Conservation (phyloP, 768 basidiomycete genomes). For the Lentinula sp. region DNA sequence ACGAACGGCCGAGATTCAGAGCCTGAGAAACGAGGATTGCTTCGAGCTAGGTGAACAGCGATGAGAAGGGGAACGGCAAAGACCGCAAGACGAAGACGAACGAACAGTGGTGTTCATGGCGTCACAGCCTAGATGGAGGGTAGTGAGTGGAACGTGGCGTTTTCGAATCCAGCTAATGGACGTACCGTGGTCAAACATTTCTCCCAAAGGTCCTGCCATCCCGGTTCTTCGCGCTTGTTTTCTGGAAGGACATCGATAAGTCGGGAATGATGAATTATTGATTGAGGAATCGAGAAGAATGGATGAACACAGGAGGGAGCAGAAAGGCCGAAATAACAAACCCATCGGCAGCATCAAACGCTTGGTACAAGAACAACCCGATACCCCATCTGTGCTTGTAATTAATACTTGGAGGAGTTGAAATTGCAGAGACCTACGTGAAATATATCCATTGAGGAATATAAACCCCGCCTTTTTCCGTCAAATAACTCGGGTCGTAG, state of each 20-base stretch:
- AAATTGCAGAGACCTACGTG: constrained; percentile 46
- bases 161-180: neutral
- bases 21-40: constrained; percentile 78
- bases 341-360: constrained; percentile 87
- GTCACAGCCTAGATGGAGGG: constrained; percentile 59
- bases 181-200: constrained; percentile 97
- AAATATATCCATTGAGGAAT: constrained; percentile 88
- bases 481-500: constrained; percentile 75
- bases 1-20: constrained; percentile 86
- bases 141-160: neutral
- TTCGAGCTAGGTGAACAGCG: constrained; percentile 55
- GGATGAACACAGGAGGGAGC: neutral
- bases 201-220: constrained; percentile 96
- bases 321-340: constrained; percentile 22
- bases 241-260: constrained; percentile 28
- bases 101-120: constrained; percentile 90
- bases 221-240: constrained; percentile 95
- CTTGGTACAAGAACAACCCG: constrained; percentile 91
- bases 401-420: too few relatives aligned
- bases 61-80: neutral
- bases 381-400: constrained; percentile 61
- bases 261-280: neutral
- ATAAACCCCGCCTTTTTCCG: constrained; percentile 54
- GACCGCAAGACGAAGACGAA: neutral
- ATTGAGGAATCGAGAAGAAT: constrained; percentile 8